These are phyloP conservation scores for Prototheca wickerhamii DNA, from an alignment of 163 green algal species.

Conservation along the genomic window DNA sequence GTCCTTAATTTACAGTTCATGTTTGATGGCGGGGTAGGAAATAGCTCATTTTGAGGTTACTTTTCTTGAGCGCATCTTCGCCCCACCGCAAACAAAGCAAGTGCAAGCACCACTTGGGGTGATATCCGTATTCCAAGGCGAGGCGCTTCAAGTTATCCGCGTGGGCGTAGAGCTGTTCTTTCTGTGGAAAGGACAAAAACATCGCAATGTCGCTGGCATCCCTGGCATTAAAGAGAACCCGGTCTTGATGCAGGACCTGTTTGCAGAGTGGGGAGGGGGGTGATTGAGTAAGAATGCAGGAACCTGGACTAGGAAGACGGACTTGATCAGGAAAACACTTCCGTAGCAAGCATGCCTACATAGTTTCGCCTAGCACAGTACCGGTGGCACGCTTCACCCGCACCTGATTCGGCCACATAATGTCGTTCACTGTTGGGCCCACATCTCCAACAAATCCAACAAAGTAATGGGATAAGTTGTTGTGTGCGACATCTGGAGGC, in stretches of 20 bases:
- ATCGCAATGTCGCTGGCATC: slow-evolving; percentile 32
- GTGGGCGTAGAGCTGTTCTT: slow-evolving; percentile 34
- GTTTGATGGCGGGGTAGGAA: neutral
- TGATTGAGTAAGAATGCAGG: neutral
- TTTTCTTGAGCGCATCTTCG: slow-evolving; percentile 9
- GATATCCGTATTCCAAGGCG: slow-evolving; percentile 32
- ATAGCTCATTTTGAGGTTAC: neutral
- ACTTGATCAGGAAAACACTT: no score
- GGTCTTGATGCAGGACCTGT: slow-evolving; percentile 37
- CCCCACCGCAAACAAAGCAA: slow-evolving; percentile 41
- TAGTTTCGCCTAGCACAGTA: neutral
- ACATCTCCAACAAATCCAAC: slow-evolving; percentile 39
- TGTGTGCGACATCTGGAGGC: neutral
- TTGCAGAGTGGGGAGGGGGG: neutral
- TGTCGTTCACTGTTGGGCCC: slow-evolving; percentile 19
- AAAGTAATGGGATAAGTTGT: slow-evolving; percentile 18
- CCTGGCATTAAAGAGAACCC: slow-evolving; percentile 39
- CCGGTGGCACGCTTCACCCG: neutral
- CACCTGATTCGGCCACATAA: slow-evolving; percentile 39
- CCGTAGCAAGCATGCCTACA: slow-evolving; percentile 1
- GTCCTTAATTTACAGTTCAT: neutral
- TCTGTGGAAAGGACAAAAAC: slow-evolving; percentile 34
- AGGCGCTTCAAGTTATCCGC: slow-evolving; percentile 27
- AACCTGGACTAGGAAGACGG: no score
- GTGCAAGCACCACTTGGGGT: slow-evolving; percentile 29